Evolutionary conservation across 768 basidiomycete species (phyloP).

Genomic region (Mycena floridula): DNA sequence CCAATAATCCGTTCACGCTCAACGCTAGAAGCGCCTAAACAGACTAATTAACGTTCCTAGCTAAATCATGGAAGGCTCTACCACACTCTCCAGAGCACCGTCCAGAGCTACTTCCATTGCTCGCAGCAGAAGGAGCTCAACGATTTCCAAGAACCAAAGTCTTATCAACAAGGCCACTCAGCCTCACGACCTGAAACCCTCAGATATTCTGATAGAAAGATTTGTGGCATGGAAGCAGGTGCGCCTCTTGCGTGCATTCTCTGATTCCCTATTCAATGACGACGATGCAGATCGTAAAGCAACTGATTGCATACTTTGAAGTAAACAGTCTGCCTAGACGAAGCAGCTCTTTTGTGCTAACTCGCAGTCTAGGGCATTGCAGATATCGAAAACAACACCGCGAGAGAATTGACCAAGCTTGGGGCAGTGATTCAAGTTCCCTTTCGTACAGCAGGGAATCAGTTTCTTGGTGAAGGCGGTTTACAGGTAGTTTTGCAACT

Average conservation of each 20-base stretch:
- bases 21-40: no score
- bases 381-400: slow-evolving; percentile 94
- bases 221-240: slow-evolving; percentile 92
- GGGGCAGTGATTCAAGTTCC: slow-evolving; percentile 97
- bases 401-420: slow-evolving; percentile 88
- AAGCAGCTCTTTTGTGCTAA: not conserved
- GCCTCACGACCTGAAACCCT: slow-evolving; percentile 83
- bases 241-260: no score
- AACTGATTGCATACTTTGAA: slow-evolving; percentile 90
- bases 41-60: no score
- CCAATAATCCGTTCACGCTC: no score
- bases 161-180: slow-evolving; percentile 95
- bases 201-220: slow-evolving; percentile 94
- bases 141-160: slow-evolving; percentile 73
- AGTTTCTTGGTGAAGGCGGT: slow-evolving; percentile 97
- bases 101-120: slow-evolving; percentile 74
- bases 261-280: no score
- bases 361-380: slow-evolving; percentile 35
- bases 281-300: slow-evolving; percentile 98
- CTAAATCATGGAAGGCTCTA: no score
- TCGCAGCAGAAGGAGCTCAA: slow-evolving; percentile 59
- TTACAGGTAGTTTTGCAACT: slow-evolving; percentile 50
- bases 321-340: slow-evolving; percentile 18
- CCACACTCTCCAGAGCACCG: no score
- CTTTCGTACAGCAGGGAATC: slow-evolving; percentile 90